phyloP scores from a whole-genome alignment of 2,329 filamentous ascomycete genomes.

The Stagonosporopsis cucurbitacearum region DNA sequence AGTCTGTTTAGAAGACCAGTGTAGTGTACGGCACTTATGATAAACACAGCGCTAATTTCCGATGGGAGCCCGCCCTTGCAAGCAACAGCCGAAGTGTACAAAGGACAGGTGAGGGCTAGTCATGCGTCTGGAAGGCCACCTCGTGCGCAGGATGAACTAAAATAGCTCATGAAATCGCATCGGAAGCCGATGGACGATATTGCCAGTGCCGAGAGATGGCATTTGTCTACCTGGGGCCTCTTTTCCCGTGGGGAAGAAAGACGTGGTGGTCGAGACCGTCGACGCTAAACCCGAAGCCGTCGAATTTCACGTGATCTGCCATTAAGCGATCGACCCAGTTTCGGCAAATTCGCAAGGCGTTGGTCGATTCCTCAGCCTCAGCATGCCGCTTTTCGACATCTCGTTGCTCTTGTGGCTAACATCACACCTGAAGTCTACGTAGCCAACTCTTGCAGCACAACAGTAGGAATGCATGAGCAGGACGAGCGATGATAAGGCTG shows the following conservation, averaged over 20 bases:
- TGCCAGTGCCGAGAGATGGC: conserved; percentile 1
- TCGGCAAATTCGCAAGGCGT: conserved; percentile 4
- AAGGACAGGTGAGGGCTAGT: conserved; percentile 9
- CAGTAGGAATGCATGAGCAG: not conserved
- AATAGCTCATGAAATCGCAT: not conserved
- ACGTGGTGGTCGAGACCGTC: conserved; percentile 4
- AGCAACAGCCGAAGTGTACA: not conserved
- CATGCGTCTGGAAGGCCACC: conserved; percentile 11
- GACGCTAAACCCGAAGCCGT: conserved; percentile 1
- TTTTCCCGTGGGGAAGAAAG: conserved; percentile 4
- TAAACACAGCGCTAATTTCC: not conserved
- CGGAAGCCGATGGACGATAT: not conserved
- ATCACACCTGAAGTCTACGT: not conserved
- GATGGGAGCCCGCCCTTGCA: not conserved
- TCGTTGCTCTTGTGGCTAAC: not conserved
- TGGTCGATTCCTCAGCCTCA: conserved; percentile 8
- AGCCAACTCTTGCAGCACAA: not conserved
- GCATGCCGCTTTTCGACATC: conserved; percentile 2
- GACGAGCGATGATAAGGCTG: not conserved
- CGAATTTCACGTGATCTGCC: not conserved
- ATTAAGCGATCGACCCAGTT: conserved; percentile 4
- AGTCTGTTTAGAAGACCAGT: not conserved
- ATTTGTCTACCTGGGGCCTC: not conserved
- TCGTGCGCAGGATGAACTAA: conserved; percentile 1
- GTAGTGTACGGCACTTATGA: conserved; percentile 4